A percentile compares a stretch with the other conserved stretches of the same genome.
Evolutionary conservation across 352 stramenopile genomes (phyloP).

Genomic region (Globisporangium mamillatum): DNA sequence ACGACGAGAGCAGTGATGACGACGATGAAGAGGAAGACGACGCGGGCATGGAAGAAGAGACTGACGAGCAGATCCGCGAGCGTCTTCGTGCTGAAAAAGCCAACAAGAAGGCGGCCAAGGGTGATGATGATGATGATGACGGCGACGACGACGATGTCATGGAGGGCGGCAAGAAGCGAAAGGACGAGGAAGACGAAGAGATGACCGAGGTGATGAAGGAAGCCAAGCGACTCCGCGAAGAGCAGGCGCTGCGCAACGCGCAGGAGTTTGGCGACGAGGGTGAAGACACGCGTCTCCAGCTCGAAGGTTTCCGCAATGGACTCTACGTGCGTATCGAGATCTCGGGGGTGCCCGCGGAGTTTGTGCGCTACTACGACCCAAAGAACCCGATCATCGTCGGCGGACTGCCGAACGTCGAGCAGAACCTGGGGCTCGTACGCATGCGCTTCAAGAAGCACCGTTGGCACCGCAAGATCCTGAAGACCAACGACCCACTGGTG

Average conservation of each 20-base stretch:
- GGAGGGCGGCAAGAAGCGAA: constrained; percentile 28
- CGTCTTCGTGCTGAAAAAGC: constrained; percentile 89
- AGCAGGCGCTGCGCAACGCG: constrained; percentile 83
- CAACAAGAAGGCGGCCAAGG: constrained; percentile 80
- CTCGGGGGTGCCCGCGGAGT: constrained; percentile 91
- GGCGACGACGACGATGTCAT: constrained; percentile 24
- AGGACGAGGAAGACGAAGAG: constrained; percentile 80
- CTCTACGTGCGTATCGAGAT: constrained; percentile 98
- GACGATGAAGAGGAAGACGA: constrained; percentile 36
- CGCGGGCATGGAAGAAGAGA: constrained; percentile 42
- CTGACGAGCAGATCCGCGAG: constrained; percentile 78
- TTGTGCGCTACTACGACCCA: constrained; percentile 94
- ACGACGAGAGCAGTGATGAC: constrained; percentile 24
- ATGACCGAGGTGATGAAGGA: constrained; percentile 86
- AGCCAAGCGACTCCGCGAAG: constrained; percentile 77
- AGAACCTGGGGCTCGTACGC: constrained; percentile 92
- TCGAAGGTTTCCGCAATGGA: constrained; percentile 96
- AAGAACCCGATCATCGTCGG: constrained; percentile 89
- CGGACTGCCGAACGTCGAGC: constrained; percentile 95
- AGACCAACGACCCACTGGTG: constrained; percentile 97
- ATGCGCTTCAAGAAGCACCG: constrained; percentile 99
- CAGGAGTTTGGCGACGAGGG: constrained; percentile 96
- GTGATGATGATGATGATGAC: constrained; percentile 42
- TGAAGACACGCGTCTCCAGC: constrained; percentile 88
- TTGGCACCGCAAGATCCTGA: constrained; percentile 98